Evolutionary conservation across 2,329 filamentous ascomycete genomes (phyloP).

Genomic region (Venturia carpophila): DNA sequence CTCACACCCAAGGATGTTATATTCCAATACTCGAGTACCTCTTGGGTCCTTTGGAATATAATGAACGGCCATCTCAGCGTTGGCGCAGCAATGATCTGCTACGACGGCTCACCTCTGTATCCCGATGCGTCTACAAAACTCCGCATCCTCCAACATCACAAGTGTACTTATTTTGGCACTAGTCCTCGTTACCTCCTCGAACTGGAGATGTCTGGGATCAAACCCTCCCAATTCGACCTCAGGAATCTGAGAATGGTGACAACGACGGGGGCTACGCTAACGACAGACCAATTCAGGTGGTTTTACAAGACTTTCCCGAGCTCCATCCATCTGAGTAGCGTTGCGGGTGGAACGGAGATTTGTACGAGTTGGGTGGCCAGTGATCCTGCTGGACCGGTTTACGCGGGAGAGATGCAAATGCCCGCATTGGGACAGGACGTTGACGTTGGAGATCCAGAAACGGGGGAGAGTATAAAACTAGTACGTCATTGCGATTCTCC

Average conservation of each 20-base stretch:
- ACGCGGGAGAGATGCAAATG: constrained; percentile 40
- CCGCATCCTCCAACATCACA: constrained; percentile 17
- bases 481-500: not conserved
- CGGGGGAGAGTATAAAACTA: constrained; percentile 30
- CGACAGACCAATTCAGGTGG: constrained; percentile 38
- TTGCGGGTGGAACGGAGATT: constrained; percentile 43
- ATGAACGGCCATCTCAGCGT: constrained; percentile 38
- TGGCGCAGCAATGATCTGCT: constrained; percentile 37
- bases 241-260: constrained; percentile 36
- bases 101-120: constrained; percentile 39
- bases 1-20: constrained; percentile 34
- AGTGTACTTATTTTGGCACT: constrained; percentile 37
- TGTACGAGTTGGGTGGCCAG: constrained; percentile 38
- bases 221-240: constrained; percentile 35
- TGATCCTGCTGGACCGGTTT: constrained; percentile 36
- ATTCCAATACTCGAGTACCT: constrained; percentile 41
- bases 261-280: constrained; percentile 39
- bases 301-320: constrained; percentile 37
- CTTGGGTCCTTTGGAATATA: constrained; percentile 42
- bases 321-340: constrained; percentile 33
- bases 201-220: constrained; percentile 31
- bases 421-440: constrained; percentile 40
- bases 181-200: constrained; percentile 40
- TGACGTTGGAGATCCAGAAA: constrained; percentile 37
- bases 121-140: constrained; percentile 27